These are phyloP conservation scores for Daldinia grandis DNA, from an alignment of 495 filamentous ascomycete species.

Conservation along the genomic window DNA sequence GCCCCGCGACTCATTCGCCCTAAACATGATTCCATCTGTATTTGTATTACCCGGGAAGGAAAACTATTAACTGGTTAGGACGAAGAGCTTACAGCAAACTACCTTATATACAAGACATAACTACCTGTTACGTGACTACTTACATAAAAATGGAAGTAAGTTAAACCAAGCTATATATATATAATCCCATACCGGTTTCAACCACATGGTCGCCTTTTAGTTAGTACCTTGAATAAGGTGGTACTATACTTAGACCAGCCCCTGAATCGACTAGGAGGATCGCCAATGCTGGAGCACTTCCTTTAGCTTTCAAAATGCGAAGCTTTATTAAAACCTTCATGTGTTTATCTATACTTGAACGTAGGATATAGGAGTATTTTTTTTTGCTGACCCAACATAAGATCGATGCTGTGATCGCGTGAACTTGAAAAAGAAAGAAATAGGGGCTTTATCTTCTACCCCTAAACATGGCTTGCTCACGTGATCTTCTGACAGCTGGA, in stretches of 20 bases:
- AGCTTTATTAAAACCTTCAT: too few species aligned
- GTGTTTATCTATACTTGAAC: too few species aligned
- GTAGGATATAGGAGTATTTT: too few species aligned
- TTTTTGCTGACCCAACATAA: too few species aligned
- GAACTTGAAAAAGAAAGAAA: background rate
- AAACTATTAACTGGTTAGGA: background rate
- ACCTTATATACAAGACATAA: too few species aligned
- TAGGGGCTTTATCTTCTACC: background rate
- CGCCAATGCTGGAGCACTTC: too few species aligned
- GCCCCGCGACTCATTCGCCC: background rate
- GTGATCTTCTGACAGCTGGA: background rate
- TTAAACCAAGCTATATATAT: background rate
- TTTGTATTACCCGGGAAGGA: background rate
- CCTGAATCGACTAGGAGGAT: background rate
- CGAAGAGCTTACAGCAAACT: background rate
- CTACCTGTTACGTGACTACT: too few species aligned
- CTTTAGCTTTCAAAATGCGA: too few species aligned
- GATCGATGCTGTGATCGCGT: background rate
- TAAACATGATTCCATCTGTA: background rate
- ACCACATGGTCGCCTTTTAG: background rate
- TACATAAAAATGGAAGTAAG: background rate
- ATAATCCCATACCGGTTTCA: background rate
- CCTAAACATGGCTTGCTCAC: background rate
- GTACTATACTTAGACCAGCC: background rate
- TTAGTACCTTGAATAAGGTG: background rate